phyloP scores from a whole-genome alignment of 1,139 yeast genomes.

The Groenewaldozyma auringiensis region DNA sequence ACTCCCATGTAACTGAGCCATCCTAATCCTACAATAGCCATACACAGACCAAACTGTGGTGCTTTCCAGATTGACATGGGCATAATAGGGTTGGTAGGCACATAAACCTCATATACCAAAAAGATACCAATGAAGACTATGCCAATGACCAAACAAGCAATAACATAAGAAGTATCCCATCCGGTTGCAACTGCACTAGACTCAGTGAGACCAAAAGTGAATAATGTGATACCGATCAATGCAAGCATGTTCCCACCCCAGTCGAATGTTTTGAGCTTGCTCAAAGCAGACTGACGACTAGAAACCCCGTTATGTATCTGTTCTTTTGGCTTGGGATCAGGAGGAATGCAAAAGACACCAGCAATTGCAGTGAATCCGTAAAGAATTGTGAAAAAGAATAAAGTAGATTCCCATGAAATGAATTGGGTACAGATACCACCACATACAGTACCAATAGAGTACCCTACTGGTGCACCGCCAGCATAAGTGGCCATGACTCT shows the following conservation, averaged over 20 bases:
- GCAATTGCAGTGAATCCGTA: slow-evolving; percentile 27
- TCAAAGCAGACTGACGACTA: neutral
- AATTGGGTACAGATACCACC: slow-evolving; percentile 38
- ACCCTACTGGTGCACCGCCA: slow-evolving; percentile 42
- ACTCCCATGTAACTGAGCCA: slow-evolving; percentile 38
- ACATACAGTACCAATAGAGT: slow-evolving; percentile 34
- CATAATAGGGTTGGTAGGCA: slow-evolving; percentile 38
- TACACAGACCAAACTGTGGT: slow-evolving; percentile 33
- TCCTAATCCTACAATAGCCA: slow-evolving; percentile 30
- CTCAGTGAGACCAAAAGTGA: slow-evolving; percentile 38
- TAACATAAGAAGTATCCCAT: slow-evolving; percentile 41
- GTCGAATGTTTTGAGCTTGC: slow-evolving; percentile 29
- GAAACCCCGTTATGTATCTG: neutral
- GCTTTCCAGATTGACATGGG: slow-evolving; percentile 37
- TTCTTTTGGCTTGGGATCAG: slow-evolving; percentile 15
- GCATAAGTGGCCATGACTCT: slow-evolving; percentile 38
- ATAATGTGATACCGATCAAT: slow-evolving; percentile 33
- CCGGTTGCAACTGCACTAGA: slow-evolving; percentile 34
- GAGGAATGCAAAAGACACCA: slow-evolving; percentile 31
- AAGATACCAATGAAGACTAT: slow-evolving; percentile 30
- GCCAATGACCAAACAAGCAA: slow-evolving; percentile 37
- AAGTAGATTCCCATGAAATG: slow-evolving; percentile 36
- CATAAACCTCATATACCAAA: slow-evolving; percentile 33
- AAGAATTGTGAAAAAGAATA: slow-evolving; percentile 36
- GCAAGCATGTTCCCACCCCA: slow-evolving; percentile 37